Evolutionary conservation across 1,284 basidiomycete species (phyloP).

Genomic region (Ganoderma boninense): DNA sequence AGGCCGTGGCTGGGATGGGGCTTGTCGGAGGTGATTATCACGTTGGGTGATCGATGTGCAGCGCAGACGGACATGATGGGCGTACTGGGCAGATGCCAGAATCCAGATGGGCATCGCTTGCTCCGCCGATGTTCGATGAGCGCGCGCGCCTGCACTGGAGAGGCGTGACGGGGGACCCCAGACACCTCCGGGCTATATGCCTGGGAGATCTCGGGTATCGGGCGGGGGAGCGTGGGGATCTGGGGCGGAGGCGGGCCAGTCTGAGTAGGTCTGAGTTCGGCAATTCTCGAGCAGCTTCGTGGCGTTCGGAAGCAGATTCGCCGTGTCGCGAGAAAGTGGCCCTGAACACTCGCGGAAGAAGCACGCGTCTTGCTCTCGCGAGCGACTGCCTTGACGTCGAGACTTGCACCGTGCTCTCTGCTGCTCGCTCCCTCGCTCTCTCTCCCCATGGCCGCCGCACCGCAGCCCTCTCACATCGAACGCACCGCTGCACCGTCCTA

Average conservation of each 20-base stretch:
- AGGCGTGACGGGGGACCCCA: constrained; percentile 32
- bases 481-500: constrained; percentile 3
- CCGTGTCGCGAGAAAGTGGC: not conserved
- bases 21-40: constrained; percentile 28
- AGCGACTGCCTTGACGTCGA: constrained; percentile 14
- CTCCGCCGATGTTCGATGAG: constrained; percentile 39
- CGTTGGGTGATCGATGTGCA: constrained; percentile 28
- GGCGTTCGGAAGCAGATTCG: constrained; percentile 35
- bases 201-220: constrained; percentile 25
- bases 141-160: constrained; percentile 19
- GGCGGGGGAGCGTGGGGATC: constrained; percentile 4
- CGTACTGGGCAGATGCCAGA: not conserved
- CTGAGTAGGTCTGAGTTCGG: constrained; percentile 15
- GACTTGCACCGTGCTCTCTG: constrained; percentile 5
- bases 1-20: not conserved
- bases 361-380: constrained; percentile 21
- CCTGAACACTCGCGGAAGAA: constrained; percentile 31
- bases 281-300: constrained; percentile 38
- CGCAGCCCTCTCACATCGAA: constrained; percentile 3
- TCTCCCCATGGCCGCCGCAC: not conserved
- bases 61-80: constrained; percentile 7
- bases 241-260: not conserved
- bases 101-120: constrained; percentile 26
- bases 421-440: not conserved
- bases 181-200: constrained; percentile 36